phyloP scores from a whole-genome alignment of 345 rosid species.

The Brassica cretica region DNA sequence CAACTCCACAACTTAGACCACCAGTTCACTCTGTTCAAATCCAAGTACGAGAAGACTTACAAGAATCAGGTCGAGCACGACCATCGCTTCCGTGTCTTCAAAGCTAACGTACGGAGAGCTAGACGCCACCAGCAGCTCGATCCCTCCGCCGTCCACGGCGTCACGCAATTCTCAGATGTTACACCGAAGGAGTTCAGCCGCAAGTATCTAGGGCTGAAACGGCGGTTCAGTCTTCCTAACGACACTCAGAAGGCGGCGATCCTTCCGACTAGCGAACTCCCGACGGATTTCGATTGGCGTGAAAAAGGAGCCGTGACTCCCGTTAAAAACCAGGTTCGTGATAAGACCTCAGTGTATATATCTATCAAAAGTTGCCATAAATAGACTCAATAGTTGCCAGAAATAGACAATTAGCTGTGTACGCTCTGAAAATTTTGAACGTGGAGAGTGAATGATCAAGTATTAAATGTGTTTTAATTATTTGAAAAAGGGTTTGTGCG shows the following conservation, averaged over 20 bases:
- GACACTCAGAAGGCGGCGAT: conserved; percentile 83
- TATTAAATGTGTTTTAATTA: conserved; percentile 1
- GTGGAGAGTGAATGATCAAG: not conserved
- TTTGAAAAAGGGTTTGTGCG: conserved; percentile 67
- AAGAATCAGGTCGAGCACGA: conserved; percentile 75
- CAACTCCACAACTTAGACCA: conserved; percentile 49
- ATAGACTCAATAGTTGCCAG: too few relatives aligned
- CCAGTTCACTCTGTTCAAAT: conserved; percentile 77
- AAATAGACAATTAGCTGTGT: too few relatives aligned
- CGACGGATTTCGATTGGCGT: conserved; percentile 92
- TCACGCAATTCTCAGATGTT: conserved; percentile 92
- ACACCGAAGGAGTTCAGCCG: conserved; percentile 75
- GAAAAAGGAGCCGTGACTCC: conserved; percentile 82
- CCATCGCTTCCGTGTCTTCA: conserved; percentile 67
- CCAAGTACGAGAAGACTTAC: conserved; percentile 64
- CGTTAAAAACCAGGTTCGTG: conserved; percentile 47
- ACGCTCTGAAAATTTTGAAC: too few relatives aligned
- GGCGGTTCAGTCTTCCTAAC: conserved; percentile 58
- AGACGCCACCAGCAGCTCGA: conserved; percentile 69
- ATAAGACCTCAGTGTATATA: too few relatives aligned
- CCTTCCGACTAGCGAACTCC: conserved; percentile 76
- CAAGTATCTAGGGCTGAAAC: conserved; percentile 65
- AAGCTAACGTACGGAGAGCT: conserved; percentile 67
- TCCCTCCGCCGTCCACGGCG: conserved; percentile 85
- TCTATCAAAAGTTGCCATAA: too few relatives aligned